Conservation (phyloP, 1,139 yeast species). For the Hansenula lynferdii region DNA sequence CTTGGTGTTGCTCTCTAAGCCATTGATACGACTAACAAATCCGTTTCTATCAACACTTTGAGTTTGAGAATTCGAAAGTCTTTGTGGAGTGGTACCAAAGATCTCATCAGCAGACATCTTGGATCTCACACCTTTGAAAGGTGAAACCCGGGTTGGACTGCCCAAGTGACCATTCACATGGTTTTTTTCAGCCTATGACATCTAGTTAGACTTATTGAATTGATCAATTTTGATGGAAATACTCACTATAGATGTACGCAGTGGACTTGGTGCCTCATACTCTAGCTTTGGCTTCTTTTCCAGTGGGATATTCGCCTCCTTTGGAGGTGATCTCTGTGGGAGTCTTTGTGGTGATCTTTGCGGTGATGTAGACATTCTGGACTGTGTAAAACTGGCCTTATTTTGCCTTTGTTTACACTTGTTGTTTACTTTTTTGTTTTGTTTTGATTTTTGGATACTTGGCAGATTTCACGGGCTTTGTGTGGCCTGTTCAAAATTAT, state of each 20-base stretch:
- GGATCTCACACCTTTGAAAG: constrained; percentile 21
- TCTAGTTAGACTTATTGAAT: too few relatives aligned
- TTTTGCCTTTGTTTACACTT: too few relatives aligned
- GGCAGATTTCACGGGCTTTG: not conserved
- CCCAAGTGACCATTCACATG: too few relatives aligned
- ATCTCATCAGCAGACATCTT: too few relatives aligned
- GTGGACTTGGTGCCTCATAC: constrained; percentile 1
- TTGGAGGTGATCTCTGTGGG: not conserved
- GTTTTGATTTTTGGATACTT: not conserved
- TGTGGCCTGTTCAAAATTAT: too few relatives aligned
- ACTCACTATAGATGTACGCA: too few relatives aligned
- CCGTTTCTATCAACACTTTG: constrained; percentile 19
- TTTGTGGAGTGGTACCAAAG: constrained; percentile 17
- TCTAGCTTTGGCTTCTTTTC: not conserved
- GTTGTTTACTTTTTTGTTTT: not conserved
- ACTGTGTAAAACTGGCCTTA: too few relatives aligned
- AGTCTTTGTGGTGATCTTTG: not conserved
- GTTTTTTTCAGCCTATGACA: too few relatives aligned
- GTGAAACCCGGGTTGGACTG: too few relatives aligned
- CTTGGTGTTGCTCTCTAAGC: too few relatives aligned
- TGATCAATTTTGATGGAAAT: too few relatives aligned
- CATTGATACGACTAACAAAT: not conserved
- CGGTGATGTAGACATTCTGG: too few relatives aligned
- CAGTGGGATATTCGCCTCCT: not conserved
- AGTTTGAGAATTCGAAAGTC: constrained; percentile 8